phyloP scores from a whole-genome alignment of 2,329 filamentous ascomycete species.

The Lachnellula arida region DNA sequence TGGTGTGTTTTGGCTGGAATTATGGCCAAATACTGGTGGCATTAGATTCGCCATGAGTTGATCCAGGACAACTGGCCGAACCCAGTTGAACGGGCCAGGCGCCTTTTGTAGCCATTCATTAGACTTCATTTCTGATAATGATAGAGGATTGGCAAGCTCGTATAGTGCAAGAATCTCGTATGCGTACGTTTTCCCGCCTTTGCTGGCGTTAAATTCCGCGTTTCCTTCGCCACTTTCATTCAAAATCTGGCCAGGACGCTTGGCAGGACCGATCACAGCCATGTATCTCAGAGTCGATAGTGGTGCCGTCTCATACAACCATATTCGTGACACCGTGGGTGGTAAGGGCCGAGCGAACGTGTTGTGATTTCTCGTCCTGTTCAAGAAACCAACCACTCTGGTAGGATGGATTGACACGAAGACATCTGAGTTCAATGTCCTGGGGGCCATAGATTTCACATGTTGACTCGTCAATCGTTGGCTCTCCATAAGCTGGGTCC shows the following conservation, averaged over 20 bases:
- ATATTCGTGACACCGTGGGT: slow-evolving; percentile 51
- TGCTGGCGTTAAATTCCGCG: slow-evolving; percentile 36
- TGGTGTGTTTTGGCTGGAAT: slow-evolving; percentile 2
- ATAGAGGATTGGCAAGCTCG: slow-evolving; percentile 55
- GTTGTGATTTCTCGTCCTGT: slow-evolving; percentile 49
- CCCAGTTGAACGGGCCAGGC: slow-evolving; percentile 48
- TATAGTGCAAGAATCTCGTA: slow-evolving; percentile 55
- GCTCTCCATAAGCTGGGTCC: slow-evolving; percentile 35
- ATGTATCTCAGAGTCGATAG: slow-evolving; percentile 52
- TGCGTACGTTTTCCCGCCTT: slow-evolving; percentile 30
- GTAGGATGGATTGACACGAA: slow-evolving; percentile 47
- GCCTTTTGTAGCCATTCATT: slow-evolving; percentile 50
- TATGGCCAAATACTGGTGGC: slow-evolving; percentile 42
- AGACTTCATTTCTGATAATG: slow-evolving; percentile 46
- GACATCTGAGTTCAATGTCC: slow-evolving; percentile 48
- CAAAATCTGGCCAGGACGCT: slow-evolving; percentile 44
- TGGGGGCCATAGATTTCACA: slow-evolving; percentile 44
- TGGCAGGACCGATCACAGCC: slow-evolving; percentile 47
- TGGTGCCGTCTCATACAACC: slow-evolving; percentile 52
- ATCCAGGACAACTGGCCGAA: slow-evolving; percentile 53
- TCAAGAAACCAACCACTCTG: slow-evolving; percentile 45
- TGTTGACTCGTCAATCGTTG: slow-evolving; percentile 49
- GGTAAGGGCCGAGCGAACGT: slow-evolving; percentile 46
- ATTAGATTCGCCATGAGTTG: slow-evolving; percentile 55
- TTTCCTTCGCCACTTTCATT: slow-evolving; percentile 46